phyloP scores from a whole-genome alignment of 106 monocot species.

The Dendrobium chrysotoxum region DNA sequence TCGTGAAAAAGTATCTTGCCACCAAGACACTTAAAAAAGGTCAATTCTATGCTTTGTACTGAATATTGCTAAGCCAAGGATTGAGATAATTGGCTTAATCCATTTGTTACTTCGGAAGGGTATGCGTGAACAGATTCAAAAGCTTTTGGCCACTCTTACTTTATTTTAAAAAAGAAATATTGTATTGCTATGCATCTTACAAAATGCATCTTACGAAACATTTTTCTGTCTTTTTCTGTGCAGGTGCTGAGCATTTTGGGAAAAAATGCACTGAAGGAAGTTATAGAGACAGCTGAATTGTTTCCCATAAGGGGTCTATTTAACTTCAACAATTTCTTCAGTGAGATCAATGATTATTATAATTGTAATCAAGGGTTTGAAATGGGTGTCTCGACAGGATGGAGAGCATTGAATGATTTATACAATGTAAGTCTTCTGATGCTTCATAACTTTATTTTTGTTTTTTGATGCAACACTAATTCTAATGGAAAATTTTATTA shows the following conservation, averaged over 20 bases:
- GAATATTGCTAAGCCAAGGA: neutral
- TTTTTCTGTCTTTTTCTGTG: neutral
- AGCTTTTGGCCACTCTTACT: no score
- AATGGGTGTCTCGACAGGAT: slow-evolving; percentile 74
- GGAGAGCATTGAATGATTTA: slow-evolving; percentile 56
- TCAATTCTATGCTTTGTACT: neutral
- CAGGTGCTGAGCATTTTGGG: slow-evolving; percentile 59
- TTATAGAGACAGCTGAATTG: slow-evolving; percentile 71
- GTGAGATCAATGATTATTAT: slow-evolving; percentile 81
- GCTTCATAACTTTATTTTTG: neutral
- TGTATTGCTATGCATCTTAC: neutral
- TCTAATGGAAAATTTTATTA: neutral
- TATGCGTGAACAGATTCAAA: neutral
- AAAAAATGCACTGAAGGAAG: slow-evolving; percentile 44
- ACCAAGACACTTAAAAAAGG: neutral
- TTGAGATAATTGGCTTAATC: neutral
- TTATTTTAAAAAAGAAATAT: neutral
- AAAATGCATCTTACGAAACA: neutral
- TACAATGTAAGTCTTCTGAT: slow-evolving; percentile 53
- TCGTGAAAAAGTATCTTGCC: neutral
- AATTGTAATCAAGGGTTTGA: slow-evolving; percentile 44
- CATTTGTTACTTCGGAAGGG: neutral
- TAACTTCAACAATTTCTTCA: slow-evolving; percentile 65
- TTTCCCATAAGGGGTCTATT: slow-evolving; percentile 86
- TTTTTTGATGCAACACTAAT: neutral